Conservation (phyloP, 2,329 filamentous ascomycete genomes). For the Teratosphaeria pseudoeucalypti region DNA sequence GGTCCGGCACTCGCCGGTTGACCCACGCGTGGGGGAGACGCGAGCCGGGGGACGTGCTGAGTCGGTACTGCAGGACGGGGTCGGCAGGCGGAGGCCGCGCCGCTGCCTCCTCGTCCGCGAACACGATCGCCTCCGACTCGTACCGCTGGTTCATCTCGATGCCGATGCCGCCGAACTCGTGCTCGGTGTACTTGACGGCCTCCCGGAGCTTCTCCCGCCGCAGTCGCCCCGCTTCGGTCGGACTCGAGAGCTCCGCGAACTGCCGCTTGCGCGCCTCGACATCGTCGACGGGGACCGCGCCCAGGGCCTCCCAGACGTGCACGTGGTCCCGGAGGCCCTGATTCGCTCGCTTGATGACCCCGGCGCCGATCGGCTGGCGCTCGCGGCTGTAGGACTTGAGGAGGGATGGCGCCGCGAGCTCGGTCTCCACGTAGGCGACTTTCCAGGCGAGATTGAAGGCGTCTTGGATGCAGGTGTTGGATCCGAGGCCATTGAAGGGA, state of each 20-base stretch:
- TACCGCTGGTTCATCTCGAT: constrained; percentile 52
- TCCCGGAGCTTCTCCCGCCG: constrained; percentile 27
- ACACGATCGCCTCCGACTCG: constrained; percentile 28
- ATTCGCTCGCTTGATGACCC: constrained; percentile 46
- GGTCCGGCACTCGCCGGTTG: constrained; percentile 37
- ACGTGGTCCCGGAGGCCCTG: constrained; percentile 45
- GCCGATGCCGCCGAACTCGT: constrained; percentile 44
- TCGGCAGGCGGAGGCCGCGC: constrained; percentile 14
- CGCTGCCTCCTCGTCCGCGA: constrained; percentile 18
- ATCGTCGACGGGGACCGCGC: constrained; percentile 12
- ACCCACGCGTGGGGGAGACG: constrained; percentile 56
- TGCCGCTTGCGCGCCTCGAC: constrained; percentile 20
- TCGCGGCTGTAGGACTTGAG: constrained; percentile 24
- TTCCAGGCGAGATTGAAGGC: constrained; percentile 32
- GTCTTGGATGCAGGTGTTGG: constrained; percentile 42
- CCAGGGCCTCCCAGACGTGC: constrained; percentile 22
- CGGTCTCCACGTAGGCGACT: constrained; percentile 23
- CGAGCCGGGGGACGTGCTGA: constrained; percentile 47
- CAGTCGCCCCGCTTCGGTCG: constrained; percentile 23
- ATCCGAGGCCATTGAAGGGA: constrained; percentile 47
- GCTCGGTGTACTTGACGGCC: constrained; percentile 20
- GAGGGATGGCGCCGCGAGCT: constrained; percentile 16
- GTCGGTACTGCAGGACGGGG: constrained; percentile 16
- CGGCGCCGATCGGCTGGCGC: constrained; percentile 35
- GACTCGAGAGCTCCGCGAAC: constrained; percentile 18